phyloP scores from a whole-genome alignment of 805 yeast genomes.

The Ogataea naganishii region DNA sequence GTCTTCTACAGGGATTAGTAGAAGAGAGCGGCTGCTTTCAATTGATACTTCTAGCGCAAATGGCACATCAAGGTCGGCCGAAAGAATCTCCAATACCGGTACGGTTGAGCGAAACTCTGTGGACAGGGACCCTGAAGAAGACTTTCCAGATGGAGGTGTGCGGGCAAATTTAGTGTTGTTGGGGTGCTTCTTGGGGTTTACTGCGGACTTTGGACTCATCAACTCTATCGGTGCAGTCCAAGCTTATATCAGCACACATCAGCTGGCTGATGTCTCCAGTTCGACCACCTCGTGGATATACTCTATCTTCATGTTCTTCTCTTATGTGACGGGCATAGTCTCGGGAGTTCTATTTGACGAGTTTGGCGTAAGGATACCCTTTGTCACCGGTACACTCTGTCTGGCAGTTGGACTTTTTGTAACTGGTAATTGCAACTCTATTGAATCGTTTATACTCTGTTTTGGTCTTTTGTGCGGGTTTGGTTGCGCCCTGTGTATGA shows the following conservation, averaged over 20 bases:
- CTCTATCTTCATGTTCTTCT: conserved; percentile 42
- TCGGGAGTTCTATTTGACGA: conserved; percentile 53
- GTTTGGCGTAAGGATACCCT: conserved; percentile 36
- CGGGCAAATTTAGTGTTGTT: conserved; percentile 46
- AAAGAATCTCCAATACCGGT: no score
- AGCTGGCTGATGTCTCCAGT: conserved; percentile 34
- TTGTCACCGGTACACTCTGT: conserved; percentile 31
- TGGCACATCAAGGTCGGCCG: no score
- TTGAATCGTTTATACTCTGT: conserved; percentile 32
- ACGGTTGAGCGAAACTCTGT: no score
- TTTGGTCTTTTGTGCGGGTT: conserved; percentile 31
- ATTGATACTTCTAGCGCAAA: no score
- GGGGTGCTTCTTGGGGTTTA: conserved; percentile 50
- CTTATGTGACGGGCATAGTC: conserved; percentile 39
- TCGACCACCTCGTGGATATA: conserved; percentile 58
- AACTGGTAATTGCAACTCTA: conserved; percentile 32
- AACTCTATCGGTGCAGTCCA: conserved; percentile 58
- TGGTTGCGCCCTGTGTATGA: conserved; percentile 34
- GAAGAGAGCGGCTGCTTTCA: no score
- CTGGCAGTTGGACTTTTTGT: conserved; percentile 43
- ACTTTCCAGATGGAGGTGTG: conserved; percentile 53
- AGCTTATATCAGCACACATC: conserved; percentile 48
- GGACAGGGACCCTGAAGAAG: conserved; percentile 12
- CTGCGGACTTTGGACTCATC: conserved; percentile 45
- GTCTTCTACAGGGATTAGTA: no score